Evolutionary conservation across 345 rosid genomes (phyloP).

Genomic region (Lenwebbia sp.): DNA sequence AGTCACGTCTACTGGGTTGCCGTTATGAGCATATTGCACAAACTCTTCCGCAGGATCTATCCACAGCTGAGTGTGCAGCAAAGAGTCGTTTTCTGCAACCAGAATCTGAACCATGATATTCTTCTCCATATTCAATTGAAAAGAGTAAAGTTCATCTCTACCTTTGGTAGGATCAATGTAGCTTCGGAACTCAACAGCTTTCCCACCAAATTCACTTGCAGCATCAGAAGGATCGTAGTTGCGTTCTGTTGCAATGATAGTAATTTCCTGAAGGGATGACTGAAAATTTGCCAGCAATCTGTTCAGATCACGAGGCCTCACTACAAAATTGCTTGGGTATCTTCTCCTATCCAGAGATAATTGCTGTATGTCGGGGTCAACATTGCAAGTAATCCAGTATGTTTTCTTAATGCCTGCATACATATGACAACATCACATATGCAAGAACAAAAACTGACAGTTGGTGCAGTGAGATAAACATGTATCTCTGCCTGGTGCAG

Average conservation of each 20-base stretch:
- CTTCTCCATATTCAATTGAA: background rate
- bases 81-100: slow-evolving; percentile 61
- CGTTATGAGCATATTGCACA: slow-evolving; percentile 64
- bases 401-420: slow-evolving; percentile 66
- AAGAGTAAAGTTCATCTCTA: slow-evolving; percentile 5
- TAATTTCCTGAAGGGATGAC: slow-evolving; percentile 94
- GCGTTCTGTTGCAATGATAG: slow-evolving; percentile 76
- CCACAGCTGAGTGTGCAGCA: slow-evolving; percentile 86
- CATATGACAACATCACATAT: background rate
- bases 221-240: slow-evolving; percentile 53
- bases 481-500: background rate
- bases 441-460: background rate
- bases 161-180: slow-evolving; percentile 88
- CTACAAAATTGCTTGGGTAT: slow-evolving; percentile 62
- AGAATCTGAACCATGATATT: slow-evolving; percentile 8
- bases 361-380: slow-evolving; percentile 79
- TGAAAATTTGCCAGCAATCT: slow-evolving; percentile 89
- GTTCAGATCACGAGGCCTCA: slow-evolving; percentile 76
- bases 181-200: slow-evolving; percentile 91
- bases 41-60: slow-evolving; percentile 94
- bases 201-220: slow-evolving; percentile 74
- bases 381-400: slow-evolving; percentile 85
- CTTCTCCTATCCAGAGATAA: slow-evolving; percentile 75
- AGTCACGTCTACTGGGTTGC: slow-evolving; percentile 88
- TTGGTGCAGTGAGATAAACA: background rate